Evolutionary conservation across 495 filamentous ascomycete species (phyloP).

Genomic region (Evansstolkia leycettana): DNA sequence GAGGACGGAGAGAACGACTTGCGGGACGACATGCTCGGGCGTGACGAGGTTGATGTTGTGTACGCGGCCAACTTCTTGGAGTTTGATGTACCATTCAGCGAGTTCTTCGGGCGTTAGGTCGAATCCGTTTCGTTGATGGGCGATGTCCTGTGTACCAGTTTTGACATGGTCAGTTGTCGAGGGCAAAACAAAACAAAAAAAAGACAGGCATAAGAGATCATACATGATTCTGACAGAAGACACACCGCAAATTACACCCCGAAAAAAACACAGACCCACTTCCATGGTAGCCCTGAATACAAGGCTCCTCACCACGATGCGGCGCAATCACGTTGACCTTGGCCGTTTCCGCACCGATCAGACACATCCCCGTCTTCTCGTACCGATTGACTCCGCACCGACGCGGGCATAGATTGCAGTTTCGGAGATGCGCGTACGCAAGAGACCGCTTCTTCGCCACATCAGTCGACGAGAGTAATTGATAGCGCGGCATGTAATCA

Average conservation of each 20-base stretch:
- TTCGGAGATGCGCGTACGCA: constrained; percentile 54
- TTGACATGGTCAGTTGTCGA: too few species aligned
- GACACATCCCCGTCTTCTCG: constrained; percentile 57
- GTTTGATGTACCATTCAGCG: constrained; percentile 63
- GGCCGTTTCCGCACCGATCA: constrained; percentile 56
- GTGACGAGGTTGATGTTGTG: constrained; percentile 77
- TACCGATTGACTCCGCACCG: constrained; percentile 63
- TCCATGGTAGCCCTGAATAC: constrained; percentile 64
- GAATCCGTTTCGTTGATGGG: constrained; percentile 58
- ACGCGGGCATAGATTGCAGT: constrained; percentile 68
- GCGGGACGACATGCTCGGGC: constrained; percentile 67
- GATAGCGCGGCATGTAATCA: constrained; percentile 57
- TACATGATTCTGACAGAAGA: constrained; percentile 70
- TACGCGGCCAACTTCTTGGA: constrained; percentile 52
- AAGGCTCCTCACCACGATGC: constrained; percentile 46
- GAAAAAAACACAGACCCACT: constrained; percentile 66
- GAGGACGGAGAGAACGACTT: constrained; percentile 59
- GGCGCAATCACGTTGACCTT: constrained; percentile 73
- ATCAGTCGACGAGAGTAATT: constrained; percentile 44
- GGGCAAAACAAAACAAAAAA: background rate
- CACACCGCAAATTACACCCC: constrained; percentile 63
- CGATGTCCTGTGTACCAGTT: constrained; percentile 59
- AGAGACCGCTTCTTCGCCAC: constrained; percentile 50
- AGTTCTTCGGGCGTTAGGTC: constrained; percentile 68
- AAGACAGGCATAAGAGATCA: background rate